Evolutionary conservation across 2,329 filamentous ascomycete genomes (phyloP).

Genomic region (Trichoderma polysporum): DNA sequence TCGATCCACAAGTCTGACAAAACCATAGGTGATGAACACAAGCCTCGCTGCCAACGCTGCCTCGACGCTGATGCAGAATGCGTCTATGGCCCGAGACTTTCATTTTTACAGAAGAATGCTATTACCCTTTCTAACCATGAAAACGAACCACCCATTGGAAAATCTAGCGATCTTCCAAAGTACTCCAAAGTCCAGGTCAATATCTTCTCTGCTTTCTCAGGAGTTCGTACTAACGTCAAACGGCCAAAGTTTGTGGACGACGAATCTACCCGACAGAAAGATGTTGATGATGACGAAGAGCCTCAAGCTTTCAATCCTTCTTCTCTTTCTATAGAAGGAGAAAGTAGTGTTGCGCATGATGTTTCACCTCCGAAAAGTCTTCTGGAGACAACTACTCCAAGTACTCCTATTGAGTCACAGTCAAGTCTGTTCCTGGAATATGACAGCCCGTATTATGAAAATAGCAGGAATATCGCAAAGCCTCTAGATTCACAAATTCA

Average conservation of each 20-base stretch:
- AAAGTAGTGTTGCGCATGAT: neutral
- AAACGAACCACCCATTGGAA: neutral
- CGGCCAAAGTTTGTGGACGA: neutral
- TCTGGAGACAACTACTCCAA: neutral
- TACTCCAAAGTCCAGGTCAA: neutral
- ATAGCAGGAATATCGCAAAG: neutral
- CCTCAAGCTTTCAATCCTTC: neutral
- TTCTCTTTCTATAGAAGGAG: neutral
- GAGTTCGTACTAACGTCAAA: neutral
- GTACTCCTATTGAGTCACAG: neutral
- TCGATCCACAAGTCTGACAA: neutral
- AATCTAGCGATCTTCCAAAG: neutral
- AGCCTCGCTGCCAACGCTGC: slow-evolving; percentile 4
- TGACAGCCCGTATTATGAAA: neutral
- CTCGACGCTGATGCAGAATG: slow-evolving; percentile 2
- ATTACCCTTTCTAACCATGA: neutral
- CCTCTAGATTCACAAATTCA: neutral
- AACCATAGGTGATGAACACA: neutral
- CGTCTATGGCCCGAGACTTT: neutral
- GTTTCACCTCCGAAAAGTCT: neutral
- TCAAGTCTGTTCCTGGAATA: neutral
- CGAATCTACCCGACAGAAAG: neutral
- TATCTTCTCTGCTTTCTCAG: neutral
- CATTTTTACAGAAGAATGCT: slow-evolving; percentile 1
- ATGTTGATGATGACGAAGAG: neutral